Base-by-base conservation (phyloP, 768 basidiomycete species). In the Kondoa subrosea region DNA sequence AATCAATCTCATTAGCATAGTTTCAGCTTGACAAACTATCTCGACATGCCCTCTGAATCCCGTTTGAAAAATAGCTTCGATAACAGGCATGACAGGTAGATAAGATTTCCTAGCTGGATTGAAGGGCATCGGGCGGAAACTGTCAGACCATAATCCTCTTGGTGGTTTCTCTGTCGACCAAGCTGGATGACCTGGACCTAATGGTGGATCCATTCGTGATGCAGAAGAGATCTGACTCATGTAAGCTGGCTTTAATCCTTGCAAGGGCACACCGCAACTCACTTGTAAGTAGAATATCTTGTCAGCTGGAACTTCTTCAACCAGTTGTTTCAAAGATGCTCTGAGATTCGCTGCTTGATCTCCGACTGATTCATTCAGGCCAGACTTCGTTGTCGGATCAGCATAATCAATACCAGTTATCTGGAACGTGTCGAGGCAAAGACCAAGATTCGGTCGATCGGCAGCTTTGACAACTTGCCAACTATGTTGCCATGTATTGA, bases 361-460 rank as follows among this genome's bases (percentile, higher is more conserved):
- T 1, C 71, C 69, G 40, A 33, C 65, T 3, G 56, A 32, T 57
- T 34, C 70, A 31, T 66, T 59, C n/a, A 72, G 65, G n/a, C 75
- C 75, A 56, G 70, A 56, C 16, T 57, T 61, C 3, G 56, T 59
- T 2, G 63, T 68, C 25, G 73, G 73, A 33, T 76, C 72, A 1
- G 69, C 75, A 65, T 73, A 75, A 33, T 73, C 72, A 4, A 34
- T 40, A 0, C 74, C 73, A 1, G 74, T 57, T 2, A 71, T 70
- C 34, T 75, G 73, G 68, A 74, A 74, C 1, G 69, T 70, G 68
- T 76, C 75, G 16, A 74, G 60, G 59, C 73, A 74, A 8, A 73
- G 31, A 0, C 73, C 73, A 17, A 73, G 68, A 64, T 75, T 76
- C 0, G 69, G 72, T 58, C 73, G 67, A 56, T 73, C 66, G 40